A percentile compares a stretch with the other conserved stretches of the same genome.
phyloP scores from a whole-genome alignment of 1,284 basidiomycete species.

The Cutaneotrichosporon sp. region DNA sequence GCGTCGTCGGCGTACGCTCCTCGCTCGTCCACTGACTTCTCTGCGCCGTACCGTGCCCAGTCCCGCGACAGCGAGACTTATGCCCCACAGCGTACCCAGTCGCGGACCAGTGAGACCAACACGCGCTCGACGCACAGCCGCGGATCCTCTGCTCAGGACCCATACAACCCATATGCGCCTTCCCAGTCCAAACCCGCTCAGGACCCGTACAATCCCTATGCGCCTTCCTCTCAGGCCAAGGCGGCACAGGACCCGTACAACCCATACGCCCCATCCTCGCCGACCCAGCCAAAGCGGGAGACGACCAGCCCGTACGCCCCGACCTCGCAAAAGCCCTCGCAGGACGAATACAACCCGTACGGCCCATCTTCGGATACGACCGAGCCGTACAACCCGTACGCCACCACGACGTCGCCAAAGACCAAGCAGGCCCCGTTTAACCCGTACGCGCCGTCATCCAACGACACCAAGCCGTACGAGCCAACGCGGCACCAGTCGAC shows the following conservation, averaged over 20 bases:
- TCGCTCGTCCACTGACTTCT: not conserved
- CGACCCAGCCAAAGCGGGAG: not conserved
- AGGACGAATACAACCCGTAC: constrained; percentile 9
- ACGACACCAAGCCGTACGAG: constrained; percentile 6
- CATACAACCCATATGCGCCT: constrained; percentile 10
- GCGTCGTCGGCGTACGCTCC: not conserved
- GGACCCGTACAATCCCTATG: constrained; percentile 12
- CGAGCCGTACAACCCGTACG: not conserved
- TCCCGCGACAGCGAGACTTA: not conserved
- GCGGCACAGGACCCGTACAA: constrained; percentile 4
- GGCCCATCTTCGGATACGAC: not conserved
- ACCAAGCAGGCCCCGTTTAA: constrained; percentile 1
- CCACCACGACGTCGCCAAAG: too few species aligned
- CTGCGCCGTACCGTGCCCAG: not conserved
- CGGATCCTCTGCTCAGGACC: not conserved
- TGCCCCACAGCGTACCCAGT: not conserved
- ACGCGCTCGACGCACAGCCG: not conserved
- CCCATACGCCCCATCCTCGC: constrained; percentile 1
- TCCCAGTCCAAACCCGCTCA: not conserved
- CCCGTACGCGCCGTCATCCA: constrained; percentile 7
- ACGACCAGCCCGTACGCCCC: constrained; percentile 8
- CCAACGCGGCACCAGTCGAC: constrained; percentile 4
- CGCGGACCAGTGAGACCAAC: not conserved
- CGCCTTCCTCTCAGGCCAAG: not conserved
- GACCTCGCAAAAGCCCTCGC: not conserved